Evolutionary conservation across 257 asterid genomes (phyloP), one percentile per base, ranked within the genome.

Genomic region (Fraxinus anomala): DNA sequence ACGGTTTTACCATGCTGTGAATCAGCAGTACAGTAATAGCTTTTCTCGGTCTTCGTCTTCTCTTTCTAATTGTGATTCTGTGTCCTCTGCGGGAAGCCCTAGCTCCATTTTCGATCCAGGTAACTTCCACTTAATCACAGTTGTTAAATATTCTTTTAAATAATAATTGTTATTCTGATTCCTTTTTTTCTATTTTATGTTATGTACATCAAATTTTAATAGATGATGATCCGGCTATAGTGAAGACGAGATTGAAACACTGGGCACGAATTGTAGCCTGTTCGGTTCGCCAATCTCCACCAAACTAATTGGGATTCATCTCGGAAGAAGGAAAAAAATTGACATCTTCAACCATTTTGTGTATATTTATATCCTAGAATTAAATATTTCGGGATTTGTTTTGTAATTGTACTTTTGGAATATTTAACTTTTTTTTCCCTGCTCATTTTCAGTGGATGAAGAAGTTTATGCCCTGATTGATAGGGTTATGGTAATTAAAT

Each of bases 221-320:
- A 91, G 96, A 85, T 73, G 96, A 87, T 59, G 86, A 88, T 6
- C 91, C 92, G 69, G 86, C 86, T 81, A 76, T 39, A 47, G 85
- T 85, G 88, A 94, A 94, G 83, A 76, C 82, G 66, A 87, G 86
- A 51, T 73, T 94, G 85, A 87, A 74, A 84, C 96, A 89, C 28
- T 94, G 98, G 98, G 96, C 97, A 66, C 88, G 89, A 79, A 88
- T 89, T 81, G 98, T 94, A 78, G 96, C 94, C 77, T 88, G 91
- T 84, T 81, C 89, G 31, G 89, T 86, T 77, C 92, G 89, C 10
- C 86, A 82, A 73, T 63, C 77, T 39, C 34, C 86, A 16, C 85
- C 89, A 21, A 85, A 77, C 78, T 71, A 28, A 70, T 37, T 68
- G 33, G 36, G 66, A 74, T 21, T 76, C 80, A 28, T 74, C 40